phyloP scores from a whole-genome alignment of 2,329 filamentous ascomycete genomes.

The Fusarium chaquense region DNA sequence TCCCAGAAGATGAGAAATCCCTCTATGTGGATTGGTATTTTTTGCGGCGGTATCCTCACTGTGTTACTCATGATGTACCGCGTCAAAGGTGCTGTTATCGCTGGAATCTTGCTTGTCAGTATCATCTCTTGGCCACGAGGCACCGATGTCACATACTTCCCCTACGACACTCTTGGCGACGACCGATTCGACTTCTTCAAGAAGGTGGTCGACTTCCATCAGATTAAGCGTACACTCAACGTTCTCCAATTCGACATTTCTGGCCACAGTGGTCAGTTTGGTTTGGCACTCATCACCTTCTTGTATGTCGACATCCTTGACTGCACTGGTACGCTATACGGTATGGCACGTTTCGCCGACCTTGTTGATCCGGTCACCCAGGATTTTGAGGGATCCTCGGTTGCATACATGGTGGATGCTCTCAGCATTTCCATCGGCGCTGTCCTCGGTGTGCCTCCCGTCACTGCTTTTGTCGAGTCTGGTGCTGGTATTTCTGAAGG shows the following conservation, averaged over 20 bases:
- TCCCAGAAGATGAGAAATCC: slow-evolving; percentile 83
- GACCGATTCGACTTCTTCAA: slow-evolving; percentile 87
- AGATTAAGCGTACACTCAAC: slow-evolving; percentile 75
- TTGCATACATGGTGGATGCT: slow-evolving; percentile 87
- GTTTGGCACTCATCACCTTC: slow-evolving; percentile 87
- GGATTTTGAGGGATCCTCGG: slow-evolving; percentile 86
- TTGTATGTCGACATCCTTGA: slow-evolving; percentile 92
- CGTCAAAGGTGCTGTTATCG: slow-evolving; percentile 87
- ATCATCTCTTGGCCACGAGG: slow-evolving; percentile 89
- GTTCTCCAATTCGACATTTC: slow-evolving; percentile 81
- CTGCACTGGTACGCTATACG: slow-evolving; percentile 86
- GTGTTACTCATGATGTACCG: slow-evolving; percentile 86
- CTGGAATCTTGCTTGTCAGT: slow-evolving; percentile 84
- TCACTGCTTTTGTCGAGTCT: slow-evolving; percentile 90
- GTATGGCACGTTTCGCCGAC: slow-evolving; percentile 87
- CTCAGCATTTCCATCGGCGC: slow-evolving; percentile 82
- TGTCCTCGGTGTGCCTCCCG: slow-evolving; percentile 81
- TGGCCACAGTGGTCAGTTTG: slow-evolving; percentile 79
- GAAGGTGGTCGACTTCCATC: slow-evolving; percentile 85
- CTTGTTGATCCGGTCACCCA: slow-evolving; percentile 84
- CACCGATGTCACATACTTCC: slow-evolving; percentile 84
- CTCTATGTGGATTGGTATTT: slow-evolving; percentile 89
- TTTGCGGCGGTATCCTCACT: slow-evolving; percentile 85
- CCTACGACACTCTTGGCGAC: slow-evolving; percentile 76
- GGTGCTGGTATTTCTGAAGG: slow-evolving; percentile 91